These are phyloP conservation scores for Macrocybe gigantea DNA, from an alignment of 768 basidiomycete species.

Conservation along the genomic window DNA sequence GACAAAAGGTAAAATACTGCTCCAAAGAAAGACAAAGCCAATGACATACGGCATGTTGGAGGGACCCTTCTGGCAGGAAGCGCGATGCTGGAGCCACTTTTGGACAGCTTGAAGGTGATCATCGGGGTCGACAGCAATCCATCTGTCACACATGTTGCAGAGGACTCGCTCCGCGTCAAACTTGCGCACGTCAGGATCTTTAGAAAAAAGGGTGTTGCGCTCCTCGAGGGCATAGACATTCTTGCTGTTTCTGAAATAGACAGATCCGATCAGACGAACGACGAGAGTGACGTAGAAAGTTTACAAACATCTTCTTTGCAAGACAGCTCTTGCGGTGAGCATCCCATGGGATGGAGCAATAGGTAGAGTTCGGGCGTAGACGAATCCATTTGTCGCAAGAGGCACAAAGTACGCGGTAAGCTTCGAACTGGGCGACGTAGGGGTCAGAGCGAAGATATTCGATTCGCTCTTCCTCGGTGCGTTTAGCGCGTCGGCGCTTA, in stretches of 20 bases:
- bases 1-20: not conserved
- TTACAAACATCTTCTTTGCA: slow-evolving; percentile 65
- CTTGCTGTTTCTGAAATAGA: slow-evolving; percentile 32
- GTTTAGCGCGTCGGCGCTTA: slow-evolving; percentile 69
- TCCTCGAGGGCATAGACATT: slow-evolving; percentile 57
- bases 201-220: slow-evolving; percentile 49
- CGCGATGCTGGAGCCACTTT: slow-evolving; percentile 60
- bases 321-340: slow-evolving; percentile 80
- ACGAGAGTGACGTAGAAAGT: not conserved
- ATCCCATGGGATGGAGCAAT: slow-evolving; percentile 87
- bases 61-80: slow-evolving; percentile 40
- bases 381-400: slow-evolving; percentile 85
- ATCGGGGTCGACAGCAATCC: slow-evolving; percentile 57
- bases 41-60: slow-evolving; percentile 7
- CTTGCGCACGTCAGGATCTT: slow-evolving; percentile 69
- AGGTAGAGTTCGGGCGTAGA: slow-evolving; percentile 80
- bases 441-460: slow-evolving; percentile 65
- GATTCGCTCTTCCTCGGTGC: slow-evolving; percentile 74
- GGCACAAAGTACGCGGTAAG: slow-evolving; percentile 74
- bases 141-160: slow-evolving; percentile 62
- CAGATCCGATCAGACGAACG: slow-evolving; percentile 4
- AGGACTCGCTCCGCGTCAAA: slow-evolving; percentile 69
- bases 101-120: slow-evolving; percentile 59
- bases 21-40: not conserved
- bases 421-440: slow-evolving; percentile 76